Conservation (phyloP, 1,139 yeast genomes). For the Blastobotrys capitulatus region DNA sequence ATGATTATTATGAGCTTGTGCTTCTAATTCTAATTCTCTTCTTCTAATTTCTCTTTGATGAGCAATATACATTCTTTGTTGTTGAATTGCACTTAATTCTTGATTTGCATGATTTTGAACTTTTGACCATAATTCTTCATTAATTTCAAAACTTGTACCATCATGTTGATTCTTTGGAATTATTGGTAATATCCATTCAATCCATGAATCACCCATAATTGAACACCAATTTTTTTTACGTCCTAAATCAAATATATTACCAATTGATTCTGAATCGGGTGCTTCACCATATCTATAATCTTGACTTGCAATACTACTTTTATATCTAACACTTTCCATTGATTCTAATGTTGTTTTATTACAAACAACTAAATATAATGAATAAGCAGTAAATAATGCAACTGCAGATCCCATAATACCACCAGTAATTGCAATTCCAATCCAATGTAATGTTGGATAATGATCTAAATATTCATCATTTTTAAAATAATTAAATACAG, state of each 20-base stretch:
- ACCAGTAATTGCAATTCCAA: conserved; percentile 55
- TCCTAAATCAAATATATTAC: conserved; percentile 78
- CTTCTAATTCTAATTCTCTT: conserved; percentile 8
- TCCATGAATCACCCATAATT: conserved; percentile 64
- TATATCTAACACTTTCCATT: conserved; percentile 54
- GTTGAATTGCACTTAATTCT: conserved; percentile 18
- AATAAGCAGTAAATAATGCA: conserved; percentile 52
- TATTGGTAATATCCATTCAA: conserved; percentile 72
- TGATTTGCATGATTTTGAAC: conserved; percentile 30
- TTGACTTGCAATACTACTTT: conserved; percentile 41
- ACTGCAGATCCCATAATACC: conserved; percentile 62
- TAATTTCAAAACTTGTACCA: conserved; percentile 32
- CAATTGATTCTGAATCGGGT: conserved; percentile 40
- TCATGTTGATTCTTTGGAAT: conserved; percentile 16
- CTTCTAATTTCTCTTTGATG: conserved; percentile 13
- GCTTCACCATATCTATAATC: conserved; percentile 37
- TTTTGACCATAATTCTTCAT: conserved; percentile 25
- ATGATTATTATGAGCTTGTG: background rate
- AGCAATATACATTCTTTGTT: conserved; percentile 10
- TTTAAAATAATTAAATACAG: conserved; percentile 48
- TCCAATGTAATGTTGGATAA: conserved; percentile 41
- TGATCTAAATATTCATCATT: conserved; percentile 45
- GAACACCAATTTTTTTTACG: conserved; percentile 51
- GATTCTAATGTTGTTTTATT: conserved; percentile 83
- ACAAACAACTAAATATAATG: conserved; percentile 49